phyloP scores from a whole-genome alignment of 345 rosid species.

The Salix udensis region DNA sequence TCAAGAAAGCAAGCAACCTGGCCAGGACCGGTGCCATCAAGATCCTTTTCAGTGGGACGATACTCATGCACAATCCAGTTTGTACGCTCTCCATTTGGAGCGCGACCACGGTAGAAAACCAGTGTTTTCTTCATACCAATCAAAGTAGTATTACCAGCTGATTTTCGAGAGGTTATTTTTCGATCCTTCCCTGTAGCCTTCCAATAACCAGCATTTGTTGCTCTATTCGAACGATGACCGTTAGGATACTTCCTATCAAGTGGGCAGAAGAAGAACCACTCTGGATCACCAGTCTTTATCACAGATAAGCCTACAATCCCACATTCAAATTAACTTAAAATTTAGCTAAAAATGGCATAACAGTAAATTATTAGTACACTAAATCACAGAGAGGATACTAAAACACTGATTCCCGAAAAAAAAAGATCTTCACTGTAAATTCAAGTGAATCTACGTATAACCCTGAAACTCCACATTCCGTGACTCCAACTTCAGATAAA shows the following conservation, averaged over 20 bases:
- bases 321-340: background rate
- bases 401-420: background rate
- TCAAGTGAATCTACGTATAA: too few species aligned
- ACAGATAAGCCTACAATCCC: slow-evolving; percentile 54
- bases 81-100: slow-evolving; percentile 84
- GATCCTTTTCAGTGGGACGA: slow-evolving; percentile 65
- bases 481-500: too few species aligned
- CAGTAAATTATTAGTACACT: background rate
- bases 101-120: slow-evolving; percentile 89
- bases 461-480: too few species aligned
- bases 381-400: background rate
- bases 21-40: slow-evolving; percentile 75
- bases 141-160: slow-evolving; percentile 10
- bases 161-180: slow-evolving; percentile 60
- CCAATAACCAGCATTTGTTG: slow-evolving; percentile 96
- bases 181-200: slow-evolving; percentile 94
- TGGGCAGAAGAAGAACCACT: slow-evolving; percentile 97
- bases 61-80: slow-evolving; percentile 96
- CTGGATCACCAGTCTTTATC: slow-evolving; percentile 78
- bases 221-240: slow-evolving; percentile 87
- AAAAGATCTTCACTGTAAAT: too few species aligned
- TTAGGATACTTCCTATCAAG: slow-evolving; percentile 90
- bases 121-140: slow-evolving; percentile 97
- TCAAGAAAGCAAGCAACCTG: slow-evolving; percentile 43
- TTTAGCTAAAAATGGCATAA: background rate